Conservation (phyloP, 306 rosid genomes). For the Lathyrus sativus region DNA sequence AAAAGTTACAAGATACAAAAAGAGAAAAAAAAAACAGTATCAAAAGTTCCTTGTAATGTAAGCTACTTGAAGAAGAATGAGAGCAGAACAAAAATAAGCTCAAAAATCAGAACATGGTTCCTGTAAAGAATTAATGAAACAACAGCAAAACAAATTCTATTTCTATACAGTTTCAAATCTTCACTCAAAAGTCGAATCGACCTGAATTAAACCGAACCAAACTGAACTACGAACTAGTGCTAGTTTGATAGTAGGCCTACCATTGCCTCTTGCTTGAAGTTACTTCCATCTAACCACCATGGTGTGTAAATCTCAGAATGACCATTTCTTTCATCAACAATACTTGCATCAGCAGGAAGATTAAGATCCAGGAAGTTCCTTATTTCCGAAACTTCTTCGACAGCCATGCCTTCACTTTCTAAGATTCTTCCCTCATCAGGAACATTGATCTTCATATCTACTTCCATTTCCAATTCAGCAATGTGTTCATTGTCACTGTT, state of each 20-base stretch:
- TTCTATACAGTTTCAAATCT: constrained; percentile 55
- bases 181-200: constrained; percentile 30
- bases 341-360: constrained; percentile 69
- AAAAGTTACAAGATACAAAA: not conserved
- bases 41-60: constrained; percentile 31
- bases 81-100: constrained; percentile 47
- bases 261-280: constrained; percentile 48
- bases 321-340: constrained; percentile 53
- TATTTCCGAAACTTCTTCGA: constrained; percentile 55
- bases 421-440: constrained; percentile 26
- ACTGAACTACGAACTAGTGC: too few species aligned
- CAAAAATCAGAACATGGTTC: constrained; percentile 39
- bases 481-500: constrained; percentile 63
- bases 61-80: constrained; percentile 43
- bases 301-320: constrained; percentile 43
- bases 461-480: constrained; percentile 47
- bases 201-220: not conserved
- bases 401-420: too few species aligned
- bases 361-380: constrained; percentile 83
- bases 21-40: not conserved
- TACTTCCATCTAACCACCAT: constrained; percentile 58
- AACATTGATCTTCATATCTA: constrained; percentile 25
- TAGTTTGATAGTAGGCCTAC: constrained; percentile 50
- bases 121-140: constrained; percentile 69
- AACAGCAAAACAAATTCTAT: constrained; percentile 42